Conservation (phyloP, 495 filamentous ascomycete genomes). For the Penicillium steckii region DNA sequence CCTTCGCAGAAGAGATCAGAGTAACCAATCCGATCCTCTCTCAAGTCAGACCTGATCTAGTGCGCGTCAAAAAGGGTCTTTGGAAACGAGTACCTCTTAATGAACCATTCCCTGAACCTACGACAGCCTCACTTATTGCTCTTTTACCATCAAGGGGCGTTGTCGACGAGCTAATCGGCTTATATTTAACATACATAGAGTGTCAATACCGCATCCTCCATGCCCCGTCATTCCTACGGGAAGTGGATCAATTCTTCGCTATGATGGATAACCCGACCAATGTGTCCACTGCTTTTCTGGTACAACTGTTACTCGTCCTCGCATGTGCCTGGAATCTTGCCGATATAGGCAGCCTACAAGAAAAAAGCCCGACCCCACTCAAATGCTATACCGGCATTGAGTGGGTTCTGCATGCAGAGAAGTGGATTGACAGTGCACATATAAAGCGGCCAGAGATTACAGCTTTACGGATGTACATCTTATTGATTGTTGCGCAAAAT, state of each 20-base stretch:
- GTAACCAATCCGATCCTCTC: slow-evolving; percentile 38
- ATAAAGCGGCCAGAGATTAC: slow-evolving; percentile 55
- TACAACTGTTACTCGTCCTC: slow-evolving; percentile 63
- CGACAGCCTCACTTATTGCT: slow-evolving; percentile 27
- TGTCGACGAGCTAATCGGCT: slow-evolving; percentile 48
- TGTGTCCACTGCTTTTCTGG: slow-evolving; percentile 45
- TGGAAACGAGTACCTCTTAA: slow-evolving; percentile 37
- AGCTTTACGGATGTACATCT: slow-evolving; percentile 56
- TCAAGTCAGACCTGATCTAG: slow-evolving; percentile 34
- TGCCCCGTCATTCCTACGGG: slow-evolving; percentile 52
- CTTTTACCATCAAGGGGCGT: slow-evolving; percentile 42
- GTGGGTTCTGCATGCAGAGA: slow-evolving; percentile 64
- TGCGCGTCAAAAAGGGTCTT: slow-evolving; percentile 33
- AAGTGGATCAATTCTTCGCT: slow-evolving; percentile 53
- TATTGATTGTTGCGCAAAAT: slow-evolving; percentile 60
- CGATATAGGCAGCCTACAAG: slow-evolving; percentile 32
- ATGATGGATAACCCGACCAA: slow-evolving; percentile 27
- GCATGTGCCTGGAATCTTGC: slow-evolving; percentile 55
- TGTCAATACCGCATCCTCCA: slow-evolving; percentile 58
- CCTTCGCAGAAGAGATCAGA: slow-evolving; percentile 44
- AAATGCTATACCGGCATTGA: slow-evolving; percentile 51
- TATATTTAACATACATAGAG: slow-evolving; percentile 58
- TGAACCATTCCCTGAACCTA: slow-evolving; percentile 32
- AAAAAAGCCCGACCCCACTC: slow-evolving; percentile 49
- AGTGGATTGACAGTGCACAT: slow-evolving; percentile 57